Percentiles rank a stretch among this genome's conserved stretches.
Evolutionary conservation across 352 stramenopile species (phyloP).

Genomic region (Phytophthora cajani): DNA sequence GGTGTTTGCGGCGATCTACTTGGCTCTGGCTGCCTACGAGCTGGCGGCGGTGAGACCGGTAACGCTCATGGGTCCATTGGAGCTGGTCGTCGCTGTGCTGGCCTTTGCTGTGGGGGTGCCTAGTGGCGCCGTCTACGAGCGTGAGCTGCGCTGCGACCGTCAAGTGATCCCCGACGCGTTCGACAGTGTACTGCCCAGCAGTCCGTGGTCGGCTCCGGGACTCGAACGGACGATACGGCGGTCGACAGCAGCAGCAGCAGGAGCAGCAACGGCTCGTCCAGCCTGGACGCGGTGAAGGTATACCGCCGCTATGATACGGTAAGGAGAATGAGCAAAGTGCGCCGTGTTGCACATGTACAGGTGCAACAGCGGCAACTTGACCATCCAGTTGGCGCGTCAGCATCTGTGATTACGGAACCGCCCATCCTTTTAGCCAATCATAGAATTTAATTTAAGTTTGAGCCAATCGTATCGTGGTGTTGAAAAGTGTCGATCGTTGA

Average conservation of each 20-base stretch:
- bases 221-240: background rate
- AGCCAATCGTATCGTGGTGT: background rate
- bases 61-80: background rate
- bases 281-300: background rate
- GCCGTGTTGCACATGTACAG: background rate
- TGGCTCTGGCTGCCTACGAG: background rate
- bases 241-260: background rate
- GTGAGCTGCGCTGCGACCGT: background rate
- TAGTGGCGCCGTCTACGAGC: background rate
- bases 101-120: background rate
- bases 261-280: too few species aligned
- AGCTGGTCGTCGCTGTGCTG: background rate
- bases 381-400: background rate
- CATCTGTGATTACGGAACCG: background rate
- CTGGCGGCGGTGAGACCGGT: background rate
- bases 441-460: background rate
- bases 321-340: background rate
- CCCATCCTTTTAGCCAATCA: background rate
- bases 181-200: background rate
- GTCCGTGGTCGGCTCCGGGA: background rate
- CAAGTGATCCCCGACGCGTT: background rate
- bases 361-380: background rate
- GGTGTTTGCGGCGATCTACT: background rate
- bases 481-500: background rate
- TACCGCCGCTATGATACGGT: background rate